Evolutionary conservation across 176 grass and related monocot species (phyloP).

Genomic region (Triticum monococcum): DNA sequence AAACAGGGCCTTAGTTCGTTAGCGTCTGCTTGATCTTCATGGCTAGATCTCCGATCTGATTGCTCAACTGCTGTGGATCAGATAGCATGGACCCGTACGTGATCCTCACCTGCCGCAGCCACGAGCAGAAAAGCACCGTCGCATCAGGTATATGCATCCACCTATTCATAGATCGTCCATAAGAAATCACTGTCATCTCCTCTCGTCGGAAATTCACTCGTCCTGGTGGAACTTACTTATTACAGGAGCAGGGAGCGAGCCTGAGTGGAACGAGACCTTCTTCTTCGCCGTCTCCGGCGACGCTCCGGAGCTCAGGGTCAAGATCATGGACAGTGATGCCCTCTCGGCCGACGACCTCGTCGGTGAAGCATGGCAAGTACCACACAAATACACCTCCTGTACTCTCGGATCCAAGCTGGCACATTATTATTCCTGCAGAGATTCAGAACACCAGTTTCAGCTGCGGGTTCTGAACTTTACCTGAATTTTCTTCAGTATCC

Average conservation of each 20-base stretch:
- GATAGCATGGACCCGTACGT: conserved; percentile 73
- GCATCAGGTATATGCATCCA: conserved; percentile 26
- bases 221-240: neutral
- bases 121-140: conserved; percentile 64
- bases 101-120: conserved; percentile 52
- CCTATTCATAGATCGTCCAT: neutral
- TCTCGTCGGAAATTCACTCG: neutral
- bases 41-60: neutral
- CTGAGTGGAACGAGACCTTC: conserved; percentile 94
- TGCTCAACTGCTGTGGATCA: conserved; percentile 7
- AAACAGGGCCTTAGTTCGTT: too few species aligned
- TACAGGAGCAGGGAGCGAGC: conserved; percentile 61
- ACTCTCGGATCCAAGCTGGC: too few species aligned
- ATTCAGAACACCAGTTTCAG: neutral
- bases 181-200: neutral
- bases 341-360: conserved; percentile 67
- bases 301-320: conserved; percentile 42
- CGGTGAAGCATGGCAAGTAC: conserved; percentile 63
- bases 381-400: neutral
- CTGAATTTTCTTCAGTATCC: conserved; percentile 45
- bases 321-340: conserved; percentile 85
- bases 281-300: conserved; percentile 56
- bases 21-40: neutral
- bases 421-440: neutral
- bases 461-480: neutral